Evolutionary conservation across 371 early-diverging fungal genomes (phyloP).

Genomic region (Paraphysoderma sedebokerense): DNA sequence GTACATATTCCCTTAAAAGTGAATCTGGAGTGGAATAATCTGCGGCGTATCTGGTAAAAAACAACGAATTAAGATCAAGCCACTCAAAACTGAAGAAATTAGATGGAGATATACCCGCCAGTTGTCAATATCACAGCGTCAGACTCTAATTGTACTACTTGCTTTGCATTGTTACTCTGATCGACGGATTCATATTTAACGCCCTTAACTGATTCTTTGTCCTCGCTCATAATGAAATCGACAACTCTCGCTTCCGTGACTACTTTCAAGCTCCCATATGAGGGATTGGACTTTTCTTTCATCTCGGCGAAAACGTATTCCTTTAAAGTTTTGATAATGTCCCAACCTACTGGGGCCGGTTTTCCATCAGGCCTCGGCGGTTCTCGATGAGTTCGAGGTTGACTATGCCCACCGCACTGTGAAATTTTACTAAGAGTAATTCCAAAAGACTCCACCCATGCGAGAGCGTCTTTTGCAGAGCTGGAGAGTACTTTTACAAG

Average conservation of each 20-base stretch:
- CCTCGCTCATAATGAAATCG: slow-evolving; percentile 29
- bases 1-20: slow-evolving; percentile 46
- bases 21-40: neutral
- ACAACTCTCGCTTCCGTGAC: slow-evolving; percentile 11
- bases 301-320: slow-evolving; percentile 3
- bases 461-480: slow-evolving; percentile 70
- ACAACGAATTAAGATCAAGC: neutral
- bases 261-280: slow-evolving; percentile 9
- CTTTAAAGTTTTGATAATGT: slow-evolving; percentile 30
- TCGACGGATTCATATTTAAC: slow-evolving; percentile 50
- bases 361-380: slow-evolving; percentile 28
- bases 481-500: slow-evolving; percentile 73
- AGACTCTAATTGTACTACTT: slow-evolving; percentile 19
- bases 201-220: slow-evolving; percentile 55
- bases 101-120: slow-evolving; percentile 47
- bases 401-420: slow-evolving; percentile 64
- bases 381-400: slow-evolving; percentile 20
- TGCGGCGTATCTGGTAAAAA: slow-evolving; percentile 53
- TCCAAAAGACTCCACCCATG: slow-evolving; percentile 79
- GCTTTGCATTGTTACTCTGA: slow-evolving; percentile 31
- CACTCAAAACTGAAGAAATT: too few species aligned
- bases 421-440: slow-evolving; percentile 75
- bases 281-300: neutral
- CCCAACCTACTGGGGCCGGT: slow-evolving; percentile 47
- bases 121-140: slow-evolving; percentile 85